Evolutionary conservation across 176 grass and related monocot species (phyloP), one percentile per base, ranked within the genome.

Genomic region (Paspalum notatum): DNA sequence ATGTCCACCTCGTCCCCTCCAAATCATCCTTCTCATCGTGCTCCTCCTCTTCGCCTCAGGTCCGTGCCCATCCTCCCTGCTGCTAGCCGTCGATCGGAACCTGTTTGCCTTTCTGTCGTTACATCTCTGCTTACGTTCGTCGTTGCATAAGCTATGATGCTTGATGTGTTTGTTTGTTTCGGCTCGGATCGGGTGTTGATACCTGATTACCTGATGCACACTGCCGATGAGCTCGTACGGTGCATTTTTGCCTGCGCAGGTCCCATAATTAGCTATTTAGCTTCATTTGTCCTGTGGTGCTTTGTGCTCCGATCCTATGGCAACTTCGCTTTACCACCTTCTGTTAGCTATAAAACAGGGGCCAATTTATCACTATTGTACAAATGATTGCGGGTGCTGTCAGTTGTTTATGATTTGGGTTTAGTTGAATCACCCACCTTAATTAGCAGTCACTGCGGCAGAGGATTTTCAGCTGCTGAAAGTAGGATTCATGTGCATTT

Each of bases 1-100:
- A 95, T 69, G 69, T 98, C 78, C 68, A 41, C 44, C 66, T 38
- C 88, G 21, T 75, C 48, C 32, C 75, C 16, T 22, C 64, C 62
- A 39, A 16, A 2, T 44, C 77, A 1, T 67, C 61, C 11, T 79
- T 37, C 12, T 67, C 32, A 32, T 32, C 62, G 24, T 53, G 50
- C 13, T 80, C 86, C 68, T 74, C 79, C 69, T 89, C 87, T 12
- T 72, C 90, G 24, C 60, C 83, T 47, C 83, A 98, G 87, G 95
- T 97, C 12, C 75, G 65, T 55, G 62, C 9, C 56, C 71, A 41
- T 68, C 50, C 32, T 76, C 71, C 37, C n/a, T 43, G 77, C 62
- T 25, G 20, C 7, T 13, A n/a, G 72, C 53, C 9, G 32, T 11
- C n/a, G 48, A 42, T 67, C 25, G 60, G 57, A 12, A 18, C 44